These are phyloP conservation scores for Avena atlantica DNA, from an alignment of 176 grass and related monocot genomes.

Conservation along the genomic window DNA sequence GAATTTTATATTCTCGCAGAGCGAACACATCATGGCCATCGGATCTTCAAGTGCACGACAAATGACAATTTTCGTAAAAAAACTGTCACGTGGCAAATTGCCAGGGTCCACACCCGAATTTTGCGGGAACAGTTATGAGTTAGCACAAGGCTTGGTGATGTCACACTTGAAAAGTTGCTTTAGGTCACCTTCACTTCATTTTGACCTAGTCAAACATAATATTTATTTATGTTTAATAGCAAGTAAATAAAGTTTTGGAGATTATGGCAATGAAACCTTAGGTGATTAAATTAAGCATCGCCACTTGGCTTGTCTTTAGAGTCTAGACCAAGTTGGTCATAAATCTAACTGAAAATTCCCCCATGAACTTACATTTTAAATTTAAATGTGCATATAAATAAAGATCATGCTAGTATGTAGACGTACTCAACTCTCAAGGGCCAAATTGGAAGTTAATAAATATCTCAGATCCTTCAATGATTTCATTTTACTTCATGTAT, in stretches of 20 bases:
- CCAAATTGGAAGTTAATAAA: background rate
- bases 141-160: background rate
- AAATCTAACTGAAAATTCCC: background rate
- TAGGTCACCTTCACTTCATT: slow-evolving; percentile 28
- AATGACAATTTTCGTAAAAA: no score
- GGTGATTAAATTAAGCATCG: background rate
- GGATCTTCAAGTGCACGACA: no score
- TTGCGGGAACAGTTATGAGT: background rate
- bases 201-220: slow-evolving; percentile 10
- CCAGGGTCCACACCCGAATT: no score
- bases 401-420: background rate
- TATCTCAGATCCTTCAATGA: background rate
- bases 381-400: background rate
- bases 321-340: background rate
- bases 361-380: background rate
- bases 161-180: background rate
- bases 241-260: slow-evolving; percentile 6
- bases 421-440: background rate
- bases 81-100: no score
- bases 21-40: no score
- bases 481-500: background rate
- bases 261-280: slow-evolving; percentile 8
- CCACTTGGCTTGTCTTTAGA: slow-evolving; percentile 21
- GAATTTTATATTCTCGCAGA: no score
- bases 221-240: slow-evolving; percentile 7